Base-by-base conservation (phyloP, 2,329 filamentous ascomycete species). In the Colletotrichum incanum region DNA sequence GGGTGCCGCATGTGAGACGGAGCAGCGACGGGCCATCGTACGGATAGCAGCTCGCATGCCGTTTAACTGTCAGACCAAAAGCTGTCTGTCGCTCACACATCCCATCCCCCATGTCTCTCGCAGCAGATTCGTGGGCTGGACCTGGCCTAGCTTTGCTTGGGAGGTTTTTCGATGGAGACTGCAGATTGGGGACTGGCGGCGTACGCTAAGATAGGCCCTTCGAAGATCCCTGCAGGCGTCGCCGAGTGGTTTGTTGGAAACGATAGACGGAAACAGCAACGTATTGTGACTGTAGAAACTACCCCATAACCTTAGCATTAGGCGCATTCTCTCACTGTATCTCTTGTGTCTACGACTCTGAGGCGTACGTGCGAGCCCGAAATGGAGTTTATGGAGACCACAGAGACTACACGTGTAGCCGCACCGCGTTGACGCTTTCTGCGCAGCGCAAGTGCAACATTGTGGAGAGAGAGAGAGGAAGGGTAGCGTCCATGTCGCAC, bases 181-280 rank as follows among this genome's bases (percentile, higher is more conserved):
- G 62, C 56, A 54, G 66, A 69, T 45, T 45, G 65, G 39, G 47
- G 58, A 43, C 43, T 43, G 59, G 65, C 34, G 58, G 54, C 34
- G 47, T 52, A 58, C 68, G 65, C 65, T 49, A 72, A 64, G 65
- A 72, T 49, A 65, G 59, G 63, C 67, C 37, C 59, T 39, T 60
- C 52, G 28, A 55, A 37, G 39, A 64, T 49, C 70, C 70, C 59
- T 69, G 69, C 52, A 64, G 59, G 49, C 43, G 52, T 16, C 9
- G 59, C 59, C 39, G 47, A 31, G 41, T 61, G 68, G 63, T 67
- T 64, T 37, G 52, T 67, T 54, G 55, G 65, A 68, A 45, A 45
- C 41, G 65, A 16, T 23, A 20, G 49, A 5, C 20, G 31, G 11
- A 11, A 4, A 16, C 31, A 11, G 39, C 26, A 20, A 28, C 45